Evolutionary conservation across 192 early-diverging fungal genomes (phyloP).

Genomic region (Piromyces sp.): DNA sequence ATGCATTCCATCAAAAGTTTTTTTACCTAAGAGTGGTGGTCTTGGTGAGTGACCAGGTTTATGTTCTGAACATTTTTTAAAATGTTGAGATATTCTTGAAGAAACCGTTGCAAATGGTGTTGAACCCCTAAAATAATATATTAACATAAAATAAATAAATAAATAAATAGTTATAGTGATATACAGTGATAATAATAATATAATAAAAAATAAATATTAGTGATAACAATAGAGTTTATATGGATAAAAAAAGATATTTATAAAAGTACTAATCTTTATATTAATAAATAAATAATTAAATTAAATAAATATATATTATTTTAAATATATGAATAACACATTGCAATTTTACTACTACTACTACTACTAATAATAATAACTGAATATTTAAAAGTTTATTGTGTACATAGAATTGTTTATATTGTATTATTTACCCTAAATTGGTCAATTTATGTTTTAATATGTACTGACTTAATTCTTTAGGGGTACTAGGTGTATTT

Average conservation of each 20-base stretch:
- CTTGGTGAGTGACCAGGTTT: constrained; percentile 36
- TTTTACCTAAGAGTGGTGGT: constrained; percentile 45
- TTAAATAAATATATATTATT: too few species aligned
- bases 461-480: constrained; percentile 60
- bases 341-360: too few species aligned
- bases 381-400: not conserved
- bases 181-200: too few species aligned
- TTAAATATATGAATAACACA: too few species aligned
- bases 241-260: too few species aligned
- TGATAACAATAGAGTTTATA: too few species aligned
- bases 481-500: constrained; percentile 66
- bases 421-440: constrained; percentile 36
- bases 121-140: constrained; percentile 27
- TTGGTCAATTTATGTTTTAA: constrained; percentile 59
- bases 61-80: constrained; percentile 61
- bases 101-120: constrained; percentile 80
- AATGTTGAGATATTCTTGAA: constrained; percentile 76
- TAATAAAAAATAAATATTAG: too few species aligned
- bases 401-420: not conserved
- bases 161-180: too few species aligned
- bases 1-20: constrained; percentile 47
- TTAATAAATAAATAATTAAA: too few species aligned
- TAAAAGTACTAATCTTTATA: too few species aligned
- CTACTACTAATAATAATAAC: too few species aligned
- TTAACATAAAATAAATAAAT: too few species aligned